phyloP scores from a whole-genome alignment of 495 filamentous ascomycete genomes.

The Pyrenopolyporus hunteri region DNA sequence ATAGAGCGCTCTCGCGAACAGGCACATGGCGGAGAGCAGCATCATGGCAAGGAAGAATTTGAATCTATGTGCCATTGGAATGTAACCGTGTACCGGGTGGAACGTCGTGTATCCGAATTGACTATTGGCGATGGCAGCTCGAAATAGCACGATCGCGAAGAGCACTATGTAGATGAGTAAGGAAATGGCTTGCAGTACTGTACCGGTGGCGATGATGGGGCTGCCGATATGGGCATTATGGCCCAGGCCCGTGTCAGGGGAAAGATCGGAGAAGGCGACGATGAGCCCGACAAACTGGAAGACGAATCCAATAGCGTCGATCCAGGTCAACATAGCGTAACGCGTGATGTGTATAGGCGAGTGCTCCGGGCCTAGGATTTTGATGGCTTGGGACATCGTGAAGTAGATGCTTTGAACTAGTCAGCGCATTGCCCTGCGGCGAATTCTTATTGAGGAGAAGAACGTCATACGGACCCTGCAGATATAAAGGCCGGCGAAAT shows the following conservation, averaged over 20 bases:
- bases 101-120: conserved; percentile 37
- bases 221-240: conserved; percentile 14
- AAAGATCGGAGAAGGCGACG: conserved; percentile 35
- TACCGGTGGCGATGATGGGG: conserved; percentile 30
- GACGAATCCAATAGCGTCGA: conserved; percentile 27
- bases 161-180: conserved; percentile 20
- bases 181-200: conserved; percentile 23
- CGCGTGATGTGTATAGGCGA: conserved; percentile 13
- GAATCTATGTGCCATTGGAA: conserved; percentile 32
- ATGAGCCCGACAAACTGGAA: conserved; percentile 28
- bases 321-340: conserved; percentile 26
- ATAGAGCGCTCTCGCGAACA: conserved; percentile 27
- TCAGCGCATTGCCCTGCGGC: conserved; percentile 5
- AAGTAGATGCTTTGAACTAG: conserved; percentile 27
- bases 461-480: conserved; percentile 19
- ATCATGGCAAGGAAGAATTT: conserved; percentile 34
- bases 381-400: conserved; percentile 25
- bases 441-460: not conserved
- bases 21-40: conserved; percentile 22
- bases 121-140: conserved; percentile 21
- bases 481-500: conserved; percentile 32
- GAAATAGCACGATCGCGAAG: conserved; percentile 24
- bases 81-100: conserved; percentile 27
- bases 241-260: conserved; percentile 25
- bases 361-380: conserved; percentile 29